Evolutionary conservation across 352 stramenopile species (phyloP).

Genomic region (Pythium aquatile): DNA sequence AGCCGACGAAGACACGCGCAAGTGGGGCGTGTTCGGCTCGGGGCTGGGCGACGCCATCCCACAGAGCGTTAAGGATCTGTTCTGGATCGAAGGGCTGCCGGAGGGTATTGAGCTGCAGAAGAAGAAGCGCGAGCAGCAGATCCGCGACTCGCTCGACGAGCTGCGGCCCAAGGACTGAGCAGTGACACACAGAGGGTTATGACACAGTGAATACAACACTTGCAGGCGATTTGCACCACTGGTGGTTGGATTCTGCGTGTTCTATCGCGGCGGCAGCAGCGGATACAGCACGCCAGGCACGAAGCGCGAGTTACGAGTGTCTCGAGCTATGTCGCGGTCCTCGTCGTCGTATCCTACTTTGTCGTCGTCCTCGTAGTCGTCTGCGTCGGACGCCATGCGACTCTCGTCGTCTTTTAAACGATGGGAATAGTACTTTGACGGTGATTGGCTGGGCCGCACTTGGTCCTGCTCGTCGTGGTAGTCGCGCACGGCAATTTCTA

Average conservation of each 20-base stretch:
- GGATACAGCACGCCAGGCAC: constrained; percentile 61
- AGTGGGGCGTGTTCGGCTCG: constrained; percentile 85
- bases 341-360: constrained; percentile 10
- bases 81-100: constrained; percentile 60
- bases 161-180: constrained; percentile 68
- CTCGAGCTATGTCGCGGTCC: constrained; percentile 19
- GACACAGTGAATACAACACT: too few species aligned
- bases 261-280: constrained; percentile 39
- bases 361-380: constrained; percentile 8
- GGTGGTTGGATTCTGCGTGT: not conserved
- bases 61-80: constrained; percentile 57
- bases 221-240: too few species aligned
- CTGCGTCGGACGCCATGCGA: constrained; percentile 11
- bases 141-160: constrained; percentile 71
- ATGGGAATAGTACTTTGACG: constrained; percentile 25
- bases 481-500: constrained; percentile 39
- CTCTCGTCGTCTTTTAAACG: constrained; percentile 38
- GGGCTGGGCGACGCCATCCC: constrained; percentile 76
- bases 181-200: too few species aligned
- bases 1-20: constrained; percentile 64
- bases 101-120: constrained; percentile 74
- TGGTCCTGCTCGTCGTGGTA: constrained; percentile 30
- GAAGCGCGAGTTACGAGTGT: constrained; percentile 40
- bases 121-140: constrained; percentile 65
- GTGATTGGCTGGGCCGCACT: not conserved